Evolutionary conservation across 2,329 filamentous ascomycete genomes (phyloP), one percentile per base, ranked within the genome.

Genomic region (Talaromyces amestolkiae): DNA sequence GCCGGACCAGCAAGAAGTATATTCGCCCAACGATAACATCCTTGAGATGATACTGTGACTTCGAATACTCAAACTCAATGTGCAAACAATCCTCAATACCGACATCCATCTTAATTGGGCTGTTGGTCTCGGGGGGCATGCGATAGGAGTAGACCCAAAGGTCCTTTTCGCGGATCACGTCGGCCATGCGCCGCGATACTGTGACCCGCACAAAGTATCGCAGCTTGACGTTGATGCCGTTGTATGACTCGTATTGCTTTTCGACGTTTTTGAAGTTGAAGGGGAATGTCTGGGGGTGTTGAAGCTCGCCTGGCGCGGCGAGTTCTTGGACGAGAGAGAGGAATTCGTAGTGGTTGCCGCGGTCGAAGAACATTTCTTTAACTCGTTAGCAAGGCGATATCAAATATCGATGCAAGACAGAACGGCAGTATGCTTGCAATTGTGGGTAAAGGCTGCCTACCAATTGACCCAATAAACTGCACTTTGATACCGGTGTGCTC

Each of bases 191-290:
- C 74, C 95, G 88, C 61, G 93, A 96, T 58, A 99, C 95, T 41
- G 95, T 99, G 71, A 98, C 95, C 72, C 93, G 91, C 65, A 98
- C 89, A 81, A 98, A 98, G 86, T 99, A 99, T 72, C 95, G 93
- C 77, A 99, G 87, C 84, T 97, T 96, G 74, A 99, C 95, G 77
- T 99, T 99, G 87, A 99, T 99, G 76, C 95, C 95, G 78, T 97
- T 96, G 85, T 99, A 99, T 70, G 93, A 97, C 82, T 99, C 96
- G 85, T 99, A 99, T 80, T 96, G 93, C 85, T 99, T 99, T 86
- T 99, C 95, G 73, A 99, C 93, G 79, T 98, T 99, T 81, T 98
- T 98, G 87, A 99, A 99, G 83, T 97, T 96, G 87, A 99, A 99
- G 71, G 96, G 92, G 79, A 97, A 97, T 58, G 93, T 97, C 82